These are phyloP conservation scores for Plasmodium fragile DNA, from an alignment of 169 alveolate species.

Conservation along the genomic window DNA sequence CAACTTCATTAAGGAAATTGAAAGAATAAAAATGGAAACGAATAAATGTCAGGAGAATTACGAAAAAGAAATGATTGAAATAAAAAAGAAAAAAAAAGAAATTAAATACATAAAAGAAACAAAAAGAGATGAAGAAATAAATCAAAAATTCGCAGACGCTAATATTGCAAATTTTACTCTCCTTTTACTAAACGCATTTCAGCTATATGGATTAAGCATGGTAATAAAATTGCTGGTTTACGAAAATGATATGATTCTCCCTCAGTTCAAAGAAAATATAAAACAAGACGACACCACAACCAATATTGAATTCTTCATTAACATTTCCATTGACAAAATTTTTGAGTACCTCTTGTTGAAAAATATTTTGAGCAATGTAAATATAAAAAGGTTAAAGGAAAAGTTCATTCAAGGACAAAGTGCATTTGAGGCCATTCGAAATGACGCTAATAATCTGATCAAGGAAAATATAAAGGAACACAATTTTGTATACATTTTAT, in stretches of 20 bases:
- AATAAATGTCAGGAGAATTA: conserved; percentile 37
- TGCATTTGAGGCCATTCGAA: conserved; percentile 18
- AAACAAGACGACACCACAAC: conserved; percentile 8
- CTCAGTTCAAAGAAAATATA: background rate
- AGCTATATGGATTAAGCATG: conserved; percentile 31
- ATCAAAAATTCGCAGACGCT: conserved; percentile 31
- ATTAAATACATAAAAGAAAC: conserved; percentile 45
- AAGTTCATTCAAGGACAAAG: conserved; percentile 62
- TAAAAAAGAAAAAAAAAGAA: conserved; percentile 49
- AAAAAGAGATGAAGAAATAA: conserved; percentile 44
- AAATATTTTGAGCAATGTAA: conserved; percentile 14
- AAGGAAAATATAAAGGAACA: conserved; percentile 51
- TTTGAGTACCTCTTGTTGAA: conserved; percentile 47
- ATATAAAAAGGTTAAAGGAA: conserved; percentile 54
- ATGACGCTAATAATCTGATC: conserved; percentile 17
- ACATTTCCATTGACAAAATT: conserved; percentile 42
- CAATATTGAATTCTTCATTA: conserved; percentile 52
- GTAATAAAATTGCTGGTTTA: conserved; percentile 48
- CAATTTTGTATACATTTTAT: conserved; percentile 39
- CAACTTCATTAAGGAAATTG: conserved; percentile 33
- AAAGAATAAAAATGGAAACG: conserved; percentile 28
- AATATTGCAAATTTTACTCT: conserved; percentile 6
- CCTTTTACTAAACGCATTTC: conserved; percentile 22
- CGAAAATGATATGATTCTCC: conserved; percentile 32
- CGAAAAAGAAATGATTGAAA: conserved; percentile 66